Evolutionary conservation across 441 rosid genomes (phyloP), one percentile per base, ranked within the genome.

Genomic region (Pelargonium citronellum): DNA sequence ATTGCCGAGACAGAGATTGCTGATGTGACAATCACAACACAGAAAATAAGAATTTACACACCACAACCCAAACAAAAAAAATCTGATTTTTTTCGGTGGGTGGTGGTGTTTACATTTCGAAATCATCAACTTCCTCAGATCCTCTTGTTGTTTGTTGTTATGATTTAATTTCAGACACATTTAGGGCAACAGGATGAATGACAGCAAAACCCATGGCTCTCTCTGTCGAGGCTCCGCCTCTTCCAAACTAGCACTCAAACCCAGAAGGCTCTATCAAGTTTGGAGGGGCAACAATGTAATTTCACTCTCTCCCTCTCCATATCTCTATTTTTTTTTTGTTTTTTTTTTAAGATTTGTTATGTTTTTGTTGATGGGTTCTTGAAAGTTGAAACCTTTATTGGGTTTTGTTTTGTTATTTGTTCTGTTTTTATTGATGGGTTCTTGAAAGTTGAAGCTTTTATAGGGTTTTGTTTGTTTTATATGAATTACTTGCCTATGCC

Each of bases 261-360:
- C 87, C 51, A 79, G 55, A 67, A 84, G 91, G 80, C 82, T 87
- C 67, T 89, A 89, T 80, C 90, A 88, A 79, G 77, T 85, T 68
- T 93, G 98, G 98, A 85, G 85, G 71, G 98, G 92, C 43, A 93
- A 89, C 83, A 93, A 93, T 85, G 96, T 93, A 87, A 78, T 69
- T 66, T 30, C 47, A 20, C 57, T n/a, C 57, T 16, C 62, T 37
- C 19, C 60, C 67, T 61, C 30, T 9, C 12, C 11, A 4, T 9
- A 9, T 41, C 6, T 30, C 5, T 71, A 0, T n/a, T 11, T 34
- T 1, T n/a, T n/a, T n/a, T n/a, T n/a, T n/a, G n/a, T n/a, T n/a
- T n/a, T n/a, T n/a, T n/a, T n/a, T n/a, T n/a, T n/a, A n/a, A n/a
- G n/a, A n/a, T n/a, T n/a, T n/a, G n/a, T n/a, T n/a, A n/a, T n/a